These are phyloP conservation scores for Nymphaea colorata DNA, from an alignment of 164 flowering plant species.

Conservation along the genomic window DNA sequence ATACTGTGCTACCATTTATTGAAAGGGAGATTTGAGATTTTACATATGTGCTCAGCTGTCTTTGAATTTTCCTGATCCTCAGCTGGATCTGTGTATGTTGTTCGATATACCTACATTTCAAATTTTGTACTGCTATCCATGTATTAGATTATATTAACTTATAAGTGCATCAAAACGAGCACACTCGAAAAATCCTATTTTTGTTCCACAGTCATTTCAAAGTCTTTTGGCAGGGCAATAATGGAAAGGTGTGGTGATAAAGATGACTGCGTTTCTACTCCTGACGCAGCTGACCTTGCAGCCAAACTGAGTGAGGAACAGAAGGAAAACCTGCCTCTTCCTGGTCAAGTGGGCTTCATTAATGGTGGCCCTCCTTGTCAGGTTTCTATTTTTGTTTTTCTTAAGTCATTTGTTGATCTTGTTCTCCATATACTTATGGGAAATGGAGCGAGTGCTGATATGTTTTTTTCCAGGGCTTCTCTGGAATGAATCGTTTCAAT, in stretches of 20 bases:
- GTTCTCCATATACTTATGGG: neutral
- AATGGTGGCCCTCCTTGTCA: slow-evolving; percentile 99
- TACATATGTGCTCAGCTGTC: no score
- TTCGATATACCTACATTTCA: slow-evolving; percentile 1
- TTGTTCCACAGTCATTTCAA: no score
- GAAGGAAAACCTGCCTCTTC: slow-evolving; percentile 51
- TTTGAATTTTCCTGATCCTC: no score
- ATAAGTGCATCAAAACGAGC: no score
- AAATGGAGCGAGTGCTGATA: neutral
- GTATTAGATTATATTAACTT: no score
- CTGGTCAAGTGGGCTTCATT: slow-evolving; percentile 93
- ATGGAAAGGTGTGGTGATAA: slow-evolving; percentile 71
- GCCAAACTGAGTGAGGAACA: slow-evolving; percentile 41
- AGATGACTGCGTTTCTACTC: slow-evolving; percentile 69
- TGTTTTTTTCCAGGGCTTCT: slow-evolving; percentile 54
- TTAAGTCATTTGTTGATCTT: neutral
- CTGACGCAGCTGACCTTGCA: slow-evolving; percentile 66
- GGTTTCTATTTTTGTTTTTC: slow-evolving; percentile 21
- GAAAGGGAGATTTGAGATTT: no score
- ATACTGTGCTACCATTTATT: no score
- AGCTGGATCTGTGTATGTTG: neutral
- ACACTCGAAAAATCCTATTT: no score
- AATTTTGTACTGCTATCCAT: neutral
- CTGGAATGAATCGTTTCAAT: slow-evolving; percentile 94
- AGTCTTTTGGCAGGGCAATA: slow-evolving; percentile 39